These are phyloP conservation scores for Pseudogymnoascus sp. DNA, from an alignment of 2,329 filamentous ascomycete genomes.

Conservation along the genomic window DNA sequence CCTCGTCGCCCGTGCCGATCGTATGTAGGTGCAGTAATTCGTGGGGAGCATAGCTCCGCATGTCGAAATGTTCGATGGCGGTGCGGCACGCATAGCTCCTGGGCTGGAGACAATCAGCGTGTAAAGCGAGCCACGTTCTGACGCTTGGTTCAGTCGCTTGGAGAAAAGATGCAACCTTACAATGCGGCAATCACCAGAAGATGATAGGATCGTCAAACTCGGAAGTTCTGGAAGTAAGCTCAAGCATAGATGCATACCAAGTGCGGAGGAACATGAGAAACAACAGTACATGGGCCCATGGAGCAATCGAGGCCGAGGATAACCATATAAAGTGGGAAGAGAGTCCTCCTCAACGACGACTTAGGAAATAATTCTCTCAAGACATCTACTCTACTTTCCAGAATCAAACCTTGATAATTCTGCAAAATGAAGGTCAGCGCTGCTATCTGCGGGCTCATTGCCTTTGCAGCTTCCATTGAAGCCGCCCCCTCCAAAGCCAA, in stretches of 20 bases:
- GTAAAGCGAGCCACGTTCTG: background rate
- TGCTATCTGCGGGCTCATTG: conserved; percentile 10
- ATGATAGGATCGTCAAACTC: background rate
- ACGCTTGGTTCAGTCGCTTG: background rate
- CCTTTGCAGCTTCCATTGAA: conserved; percentile 7
- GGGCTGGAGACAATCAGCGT: background rate
- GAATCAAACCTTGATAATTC: background rate
- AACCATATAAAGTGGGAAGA: background rate
- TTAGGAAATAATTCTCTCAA: background rate
- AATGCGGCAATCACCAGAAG: background rate
- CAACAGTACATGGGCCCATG: background rate
- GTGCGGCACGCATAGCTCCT: background rate
- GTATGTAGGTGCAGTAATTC: background rate
- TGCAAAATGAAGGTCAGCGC: background rate
- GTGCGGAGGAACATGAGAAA: background rate
- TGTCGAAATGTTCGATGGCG: background rate
- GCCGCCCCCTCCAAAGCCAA: background rate
- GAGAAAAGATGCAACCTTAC: background rate
- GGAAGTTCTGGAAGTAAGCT: background rate
- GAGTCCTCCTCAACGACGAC: background rate
- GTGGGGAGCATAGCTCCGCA: background rate
- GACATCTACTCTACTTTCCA: background rate
- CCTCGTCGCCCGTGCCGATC: background rate
- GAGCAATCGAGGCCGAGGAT: background rate
- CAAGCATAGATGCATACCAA: background rate